Conservation (phyloP, 2,329 filamentous ascomycete species). For the Cercospora brassicicola region DNA sequence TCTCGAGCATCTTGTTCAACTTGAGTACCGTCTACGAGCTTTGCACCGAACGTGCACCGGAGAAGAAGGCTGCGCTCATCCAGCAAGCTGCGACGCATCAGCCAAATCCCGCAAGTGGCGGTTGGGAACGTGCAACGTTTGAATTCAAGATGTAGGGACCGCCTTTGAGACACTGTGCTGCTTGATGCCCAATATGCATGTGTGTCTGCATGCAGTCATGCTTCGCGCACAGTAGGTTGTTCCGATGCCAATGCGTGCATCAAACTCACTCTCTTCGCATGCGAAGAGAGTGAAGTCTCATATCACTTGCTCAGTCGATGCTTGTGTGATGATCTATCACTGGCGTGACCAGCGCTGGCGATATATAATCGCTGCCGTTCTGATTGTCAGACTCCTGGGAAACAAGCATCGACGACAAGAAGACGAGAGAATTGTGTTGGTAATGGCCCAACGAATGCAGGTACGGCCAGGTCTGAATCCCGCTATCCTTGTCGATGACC, state of each 20-base stretch:
- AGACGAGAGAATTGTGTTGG: neutral
- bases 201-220: neutral
- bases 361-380: neutral
- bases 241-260: neutral
- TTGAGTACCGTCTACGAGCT: slow-evolving; percentile 88
- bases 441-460: slow-evolving; percentile 1
- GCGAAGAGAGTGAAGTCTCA: neutral
- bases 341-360: neutral
- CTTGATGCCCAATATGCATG: neutral
- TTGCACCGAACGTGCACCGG: slow-evolving; percentile 72
- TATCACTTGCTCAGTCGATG: neutral
- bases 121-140: slow-evolving; percentile 35
- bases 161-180: neutral
- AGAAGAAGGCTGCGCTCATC: slow-evolving; percentile 69
- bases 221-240: neutral
- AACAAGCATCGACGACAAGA: neutral
- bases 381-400: neutral
- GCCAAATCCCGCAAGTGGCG: slow-evolving; percentile 29
- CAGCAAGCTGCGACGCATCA: slow-evolving; percentile 26
- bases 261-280: neutral
- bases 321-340: neutral
- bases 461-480: neutral
- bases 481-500: slow-evolving; percentile 2
- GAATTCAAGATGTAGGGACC: slow-evolving; percentile 37
- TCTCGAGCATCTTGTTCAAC: slow-evolving; percentile 83